Conservation (phyloP, 208 protist genomes). For the Phytomonas sp. region DNA sequence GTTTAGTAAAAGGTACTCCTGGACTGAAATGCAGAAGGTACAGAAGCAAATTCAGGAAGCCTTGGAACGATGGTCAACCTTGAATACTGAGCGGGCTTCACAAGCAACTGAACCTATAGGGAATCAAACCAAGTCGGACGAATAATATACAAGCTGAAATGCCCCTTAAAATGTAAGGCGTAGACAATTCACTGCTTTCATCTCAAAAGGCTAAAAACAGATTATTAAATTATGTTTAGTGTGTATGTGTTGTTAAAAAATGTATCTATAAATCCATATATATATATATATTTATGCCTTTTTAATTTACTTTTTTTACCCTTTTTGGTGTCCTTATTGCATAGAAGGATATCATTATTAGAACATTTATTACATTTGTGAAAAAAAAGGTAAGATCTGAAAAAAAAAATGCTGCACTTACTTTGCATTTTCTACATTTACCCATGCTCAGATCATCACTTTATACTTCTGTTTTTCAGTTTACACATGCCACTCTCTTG, state of each 20-base stretch:
- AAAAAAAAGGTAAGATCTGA: neutral
- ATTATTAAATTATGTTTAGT: neutral
- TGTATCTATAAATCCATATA: neutral
- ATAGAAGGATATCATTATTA: neutral
- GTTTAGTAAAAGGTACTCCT: slow-evolving; percentile 13
- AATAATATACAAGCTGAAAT: neutral
- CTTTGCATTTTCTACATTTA: neutral
- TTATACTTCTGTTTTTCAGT: neutral
- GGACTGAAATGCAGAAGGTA: slow-evolving; percentile 31
- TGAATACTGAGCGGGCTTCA: neutral
- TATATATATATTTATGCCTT: neutral
- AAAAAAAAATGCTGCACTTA: neutral
- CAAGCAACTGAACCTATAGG: neutral
- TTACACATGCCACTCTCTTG: neutral
- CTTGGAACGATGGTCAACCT: slow-evolving; percentile 14
- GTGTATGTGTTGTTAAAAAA: neutral
- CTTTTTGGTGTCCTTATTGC: neutral
- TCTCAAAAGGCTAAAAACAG: neutral
- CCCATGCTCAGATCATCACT: neutral
- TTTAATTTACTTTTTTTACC: neutral
- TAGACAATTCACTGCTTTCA: neutral
- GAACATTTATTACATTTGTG: neutral
- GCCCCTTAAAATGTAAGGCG: neutral
- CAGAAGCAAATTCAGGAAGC: slow-evolving; percentile 34
- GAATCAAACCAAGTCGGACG: neutral